phyloP scores from a whole-genome alignment of 2,329 filamentous ascomycete species.

The Chalaropsis thielavioides region DNA sequence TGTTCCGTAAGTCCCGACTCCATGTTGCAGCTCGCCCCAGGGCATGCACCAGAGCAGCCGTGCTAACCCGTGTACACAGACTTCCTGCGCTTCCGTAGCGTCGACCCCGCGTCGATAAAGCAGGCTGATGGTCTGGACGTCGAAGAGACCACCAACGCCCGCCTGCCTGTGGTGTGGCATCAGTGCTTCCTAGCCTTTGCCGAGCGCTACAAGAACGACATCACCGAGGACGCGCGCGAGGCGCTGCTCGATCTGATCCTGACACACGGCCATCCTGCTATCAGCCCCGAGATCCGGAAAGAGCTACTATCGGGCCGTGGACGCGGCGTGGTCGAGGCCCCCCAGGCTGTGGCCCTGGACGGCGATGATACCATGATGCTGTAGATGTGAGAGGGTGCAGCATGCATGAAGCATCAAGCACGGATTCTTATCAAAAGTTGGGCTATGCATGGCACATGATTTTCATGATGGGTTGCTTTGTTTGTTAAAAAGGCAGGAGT shows the following conservation, averaged over 20 bases:
- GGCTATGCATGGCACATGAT: constrained; percentile 16
- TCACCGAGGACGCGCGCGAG: constrained; percentile 89
- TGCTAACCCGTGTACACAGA: constrained; percentile 32
- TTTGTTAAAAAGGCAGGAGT: constrained; percentile 16
- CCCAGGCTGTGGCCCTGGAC: constrained; percentile 40
- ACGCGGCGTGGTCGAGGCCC: constrained; percentile 47
- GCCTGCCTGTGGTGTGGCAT: constrained; percentile 89
- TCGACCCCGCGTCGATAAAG: constrained; percentile 43
- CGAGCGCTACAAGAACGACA: constrained; percentile 87
- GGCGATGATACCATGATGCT: constrained; percentile 83
- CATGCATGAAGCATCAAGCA: not conserved
- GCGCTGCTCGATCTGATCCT: constrained; percentile 76
- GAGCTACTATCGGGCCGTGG: constrained; percentile 81
- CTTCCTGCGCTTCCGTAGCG: constrained; percentile 74
- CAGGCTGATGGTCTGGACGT: constrained; percentile 36
- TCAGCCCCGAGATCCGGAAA: constrained; percentile 79
- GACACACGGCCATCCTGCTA: constrained; percentile 69
- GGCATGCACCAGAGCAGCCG: too few relatives aligned
- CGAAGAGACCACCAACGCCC: constrained; percentile 40
- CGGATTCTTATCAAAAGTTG: constrained; percentile 13
- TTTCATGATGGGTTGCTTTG: constrained; percentile 17
- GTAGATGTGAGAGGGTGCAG: not conserved
- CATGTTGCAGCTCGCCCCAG: not conserved
- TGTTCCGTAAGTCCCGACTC: constrained; percentile 42
- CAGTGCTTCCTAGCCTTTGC: constrained; percentile 86